Base-by-base conservation (phyloP, 179 eudicot species). In the Carnegiea gigantea region DNA sequence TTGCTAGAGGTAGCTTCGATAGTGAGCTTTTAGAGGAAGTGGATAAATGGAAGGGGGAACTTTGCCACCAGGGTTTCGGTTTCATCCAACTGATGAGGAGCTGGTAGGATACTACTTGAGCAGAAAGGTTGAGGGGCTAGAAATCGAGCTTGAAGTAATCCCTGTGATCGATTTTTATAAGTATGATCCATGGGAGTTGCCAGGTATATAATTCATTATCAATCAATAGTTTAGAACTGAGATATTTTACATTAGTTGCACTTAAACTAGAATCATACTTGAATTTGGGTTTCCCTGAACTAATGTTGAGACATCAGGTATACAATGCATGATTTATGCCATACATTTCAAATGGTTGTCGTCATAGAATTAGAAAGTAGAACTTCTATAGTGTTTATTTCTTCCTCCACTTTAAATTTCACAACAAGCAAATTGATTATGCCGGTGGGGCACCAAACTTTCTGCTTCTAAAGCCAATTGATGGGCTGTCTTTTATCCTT, bases 171-270 rank as follows among this genome's bases (percentile, higher is more conserved):
- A 94, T 67, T 89, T 94, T 86, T 94, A 92, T 82, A 94, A 92
- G 87, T 91, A 80, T 81, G 97, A 94, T 82, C 98, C 98, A 49
- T 94, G 98, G 97, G 95, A 92, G 80, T 90, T 94, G 83, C 98
- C 97, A 91, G 98, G 98, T 91, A 92, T 67, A 76, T 53, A 76
- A 12, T 17, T 73, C 36, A 81, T 14, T 51, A 53, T 13, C 24
- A 72, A 60, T 73, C 43, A 26, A 26, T 28, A 26, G 9, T 77
- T 76, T 59, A 26, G 33, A 70, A n/a, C 38, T 68, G 11, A 43
- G 43, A 28, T 17, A 38, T 72, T 26, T 14, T 14, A 9, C n/a
- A 74, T 48, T 36, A 71, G 14, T 40, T 71, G 28, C 38, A 44
- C 3, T 33, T 26, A 51, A 51, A 18, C 65, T 7, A 24, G 1